A percentile compares a stretch with the other conserved stretches of the same genome.
These are phyloP conservation scores for Pleodorina starrii DNA, from an alignment of 139 green algal species.

Conservation along the genomic window DNA sequence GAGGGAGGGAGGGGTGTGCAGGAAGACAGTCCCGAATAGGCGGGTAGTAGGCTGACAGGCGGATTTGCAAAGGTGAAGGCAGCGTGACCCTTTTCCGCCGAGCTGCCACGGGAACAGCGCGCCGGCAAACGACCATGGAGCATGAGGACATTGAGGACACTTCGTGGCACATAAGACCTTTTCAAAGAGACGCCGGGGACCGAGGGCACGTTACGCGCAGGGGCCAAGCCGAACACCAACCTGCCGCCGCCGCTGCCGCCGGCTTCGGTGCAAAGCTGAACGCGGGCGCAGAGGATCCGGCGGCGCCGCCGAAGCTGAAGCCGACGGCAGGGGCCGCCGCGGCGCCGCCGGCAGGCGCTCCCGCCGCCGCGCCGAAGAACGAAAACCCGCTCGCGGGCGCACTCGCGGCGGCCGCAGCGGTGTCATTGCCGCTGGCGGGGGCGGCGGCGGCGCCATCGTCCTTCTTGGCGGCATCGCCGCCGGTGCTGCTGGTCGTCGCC, in stretches of 20 bases:
- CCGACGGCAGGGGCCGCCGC: not conserved
- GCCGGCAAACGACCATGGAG: no score
- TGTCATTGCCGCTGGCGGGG: not conserved
- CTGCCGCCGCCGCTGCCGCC: not conserved
- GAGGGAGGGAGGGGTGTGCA: no score
- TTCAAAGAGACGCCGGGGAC: no score
- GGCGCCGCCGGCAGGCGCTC: not conserved
- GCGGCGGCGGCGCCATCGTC: not conserved
- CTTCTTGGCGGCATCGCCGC: not conserved
- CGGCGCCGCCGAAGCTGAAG: conserved; percentile 29
- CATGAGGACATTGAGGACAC: no score
- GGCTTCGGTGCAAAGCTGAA: not conserved
- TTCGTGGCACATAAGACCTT: no score
- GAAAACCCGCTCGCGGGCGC: not conserved
- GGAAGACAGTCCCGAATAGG: no score
- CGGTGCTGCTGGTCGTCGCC: not conserved
- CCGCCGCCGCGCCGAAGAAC: not conserved
- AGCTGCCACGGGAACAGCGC: no score
- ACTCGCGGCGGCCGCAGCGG: not conserved
- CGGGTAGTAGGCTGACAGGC: no score
- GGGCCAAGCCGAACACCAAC: no score
- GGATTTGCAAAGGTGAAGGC: no score
- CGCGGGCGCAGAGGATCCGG: not conserved
- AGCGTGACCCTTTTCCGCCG: no score
- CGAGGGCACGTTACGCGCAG: no score